These are phyloP conservation scores for Tulasnella sp. DNA, from an alignment of 768 basidiomycete genomes.

Conservation along the genomic window DNA sequence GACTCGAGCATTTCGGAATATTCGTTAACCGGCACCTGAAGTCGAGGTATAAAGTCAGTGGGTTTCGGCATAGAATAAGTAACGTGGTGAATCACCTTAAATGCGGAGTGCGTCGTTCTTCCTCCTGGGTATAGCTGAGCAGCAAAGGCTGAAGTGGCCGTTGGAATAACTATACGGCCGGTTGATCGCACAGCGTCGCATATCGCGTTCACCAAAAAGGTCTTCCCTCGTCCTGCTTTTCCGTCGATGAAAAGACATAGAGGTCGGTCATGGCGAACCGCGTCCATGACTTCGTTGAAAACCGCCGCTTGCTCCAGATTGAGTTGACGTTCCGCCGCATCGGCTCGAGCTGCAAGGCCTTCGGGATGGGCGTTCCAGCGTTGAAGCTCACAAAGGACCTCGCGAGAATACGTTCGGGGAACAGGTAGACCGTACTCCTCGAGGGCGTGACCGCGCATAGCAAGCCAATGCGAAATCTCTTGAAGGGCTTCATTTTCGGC, in stretches of 20 bases:
- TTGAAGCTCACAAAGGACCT: slow-evolving; percentile 39
- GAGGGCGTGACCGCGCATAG: slow-evolving; percentile 42
- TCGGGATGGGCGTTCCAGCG: slow-evolving; percentile 21
- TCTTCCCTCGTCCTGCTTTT: slow-evolving; percentile 51
- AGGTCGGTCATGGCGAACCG: slow-evolving; percentile 35
- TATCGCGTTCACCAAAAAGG: slow-evolving; percentile 46
- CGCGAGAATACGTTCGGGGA: slow-evolving; percentile 40
- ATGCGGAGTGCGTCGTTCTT: slow-evolving; percentile 31
- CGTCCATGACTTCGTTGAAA: slow-evolving; percentile 33
- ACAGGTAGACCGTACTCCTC: slow-evolving; percentile 43
- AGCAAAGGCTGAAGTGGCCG: slow-evolving; percentile 50
- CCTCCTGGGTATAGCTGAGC: slow-evolving; percentile 45
- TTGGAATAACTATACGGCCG: slow-evolving; percentile 45
- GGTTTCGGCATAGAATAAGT: too few relatives aligned
- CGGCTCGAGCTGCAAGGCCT: not conserved
- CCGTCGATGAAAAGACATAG: slow-evolving; percentile 48
- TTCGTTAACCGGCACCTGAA: slow-evolving; percentile 38
- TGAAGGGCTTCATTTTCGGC: slow-evolving; percentile 22
- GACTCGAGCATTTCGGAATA: slow-evolving; percentile 45
- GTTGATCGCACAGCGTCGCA: slow-evolving; percentile 43
- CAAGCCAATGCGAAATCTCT: slow-evolving; percentile 39
- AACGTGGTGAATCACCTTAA: slow-evolving; percentile 41
- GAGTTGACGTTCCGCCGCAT: not conserved
- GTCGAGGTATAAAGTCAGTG: too few relatives aligned
- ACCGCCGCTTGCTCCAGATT: not conserved